Percentiles rank a stretch among this genome's conserved stretches.
phyloP scores from a whole-genome alignment of 139 green algal species.

The Tetradesmus lagerheimii region DNA sequence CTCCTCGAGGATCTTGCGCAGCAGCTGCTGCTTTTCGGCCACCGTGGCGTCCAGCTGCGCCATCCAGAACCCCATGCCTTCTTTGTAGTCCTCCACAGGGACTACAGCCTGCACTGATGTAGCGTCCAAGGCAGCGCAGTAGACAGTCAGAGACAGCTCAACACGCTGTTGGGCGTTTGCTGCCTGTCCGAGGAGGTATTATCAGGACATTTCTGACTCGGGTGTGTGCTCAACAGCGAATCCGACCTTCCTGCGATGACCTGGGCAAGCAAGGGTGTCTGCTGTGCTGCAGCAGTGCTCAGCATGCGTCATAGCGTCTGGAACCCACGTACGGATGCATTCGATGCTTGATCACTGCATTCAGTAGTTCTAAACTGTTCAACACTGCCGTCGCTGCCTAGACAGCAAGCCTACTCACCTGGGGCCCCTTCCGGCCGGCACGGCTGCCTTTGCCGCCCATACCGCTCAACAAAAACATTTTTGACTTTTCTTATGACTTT shows the following conservation, averaged over 20 bases:
- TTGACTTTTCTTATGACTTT: not conserved
- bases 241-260: too few species aligned
- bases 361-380: too few species aligned
- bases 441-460: not conserved
- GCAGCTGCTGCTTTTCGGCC: conserved; percentile 34
- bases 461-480: not conserved
- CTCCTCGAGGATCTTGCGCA: not conserved
- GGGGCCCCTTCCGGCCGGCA: not conserved
- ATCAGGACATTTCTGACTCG: not conserved
- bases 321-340: too few species aligned
- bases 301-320: not conserved
- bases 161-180: not conserved
- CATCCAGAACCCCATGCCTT: conserved; percentile 29
- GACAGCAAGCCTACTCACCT: not conserved
- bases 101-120: not conserved
- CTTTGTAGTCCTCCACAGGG: not conserved
- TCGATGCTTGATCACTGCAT: too few species aligned
- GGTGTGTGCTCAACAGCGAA: not conserved
- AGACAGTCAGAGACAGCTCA: not conserved
- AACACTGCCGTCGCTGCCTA: not conserved
- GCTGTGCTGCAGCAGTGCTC: not conserved
- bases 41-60: conserved; percentile 34
- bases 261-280: not conserved
- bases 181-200: not conserved
- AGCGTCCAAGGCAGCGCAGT: not conserved